Evolutionary conservation across 805 yeast genomes (phyloP), one percentile per base, ranked within the genome.

Genomic region (Jamesozyma hellenica): DNA sequence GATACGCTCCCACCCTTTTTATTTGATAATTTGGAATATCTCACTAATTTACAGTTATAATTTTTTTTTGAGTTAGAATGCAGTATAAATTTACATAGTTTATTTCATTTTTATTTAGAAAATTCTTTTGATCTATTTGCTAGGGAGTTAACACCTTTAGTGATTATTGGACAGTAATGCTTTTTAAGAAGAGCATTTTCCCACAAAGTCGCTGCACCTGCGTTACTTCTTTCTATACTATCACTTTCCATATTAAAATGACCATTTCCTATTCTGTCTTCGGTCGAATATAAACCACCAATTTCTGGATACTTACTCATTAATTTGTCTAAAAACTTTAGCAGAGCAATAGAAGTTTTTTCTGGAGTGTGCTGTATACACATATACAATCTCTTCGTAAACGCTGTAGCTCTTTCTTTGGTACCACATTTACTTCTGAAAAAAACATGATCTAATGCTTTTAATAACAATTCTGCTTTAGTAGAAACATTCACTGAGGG

Each of bases 141-240:
- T 36, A 74, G 42, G 4, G 70, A 47, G 43, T 61, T 68, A 2
- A 70, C 74, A 13, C 86, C 88, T 50, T 79, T 80, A 17, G 78
- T 71, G n/a, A 88, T 84, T 42, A 73, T 63, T 2, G 95, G 94
- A 44, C 86, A 75, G 56, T 84, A 92, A 60, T 92, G 97, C 45
- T 77, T 75, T 42, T 79, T 81, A 41, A 92, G 65, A 31, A 90
- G 61, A 5, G 79, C 79, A 38, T 78, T 75, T 55, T 92, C 98
- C 95, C 95, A 92, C 28, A 90, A 63, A 0, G 87, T 81, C 1
- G 96, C 94, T 14, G 90, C 92, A 32, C 81, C 90, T 2, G 94
- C 74, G 53, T 92, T 88, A 49, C 83, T 67, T 56, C 90, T 75
- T 48, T 81, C 84, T 17, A 84, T 75, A 34, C 74, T 78, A 39